Percentiles rank a stretch among this genome's conserved stretches.
These are phyloP conservation scores for Vitis labrusca DNA, from an alignment of 164 flowering plant genomes.

Conservation along the genomic window DNA sequence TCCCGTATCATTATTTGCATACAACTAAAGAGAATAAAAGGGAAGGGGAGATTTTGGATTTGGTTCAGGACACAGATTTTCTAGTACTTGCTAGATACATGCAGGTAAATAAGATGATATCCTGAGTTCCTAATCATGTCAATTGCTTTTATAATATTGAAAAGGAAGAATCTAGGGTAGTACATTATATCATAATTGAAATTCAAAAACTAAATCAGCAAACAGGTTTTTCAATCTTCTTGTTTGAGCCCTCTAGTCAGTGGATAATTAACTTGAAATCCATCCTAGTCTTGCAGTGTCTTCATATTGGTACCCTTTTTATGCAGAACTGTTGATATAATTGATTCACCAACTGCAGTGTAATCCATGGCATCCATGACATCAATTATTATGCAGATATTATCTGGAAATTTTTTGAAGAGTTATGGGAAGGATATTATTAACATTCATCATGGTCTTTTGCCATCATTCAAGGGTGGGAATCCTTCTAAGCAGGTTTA, in stretches of 20 bases:
- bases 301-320: too few species aligned
- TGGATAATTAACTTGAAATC: too few species aligned
- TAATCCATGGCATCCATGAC: neutral
- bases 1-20: conserved; percentile 73
- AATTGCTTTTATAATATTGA: too few species aligned
- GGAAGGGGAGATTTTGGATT: conserved; percentile 74
- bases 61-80: conserved; percentile 83
- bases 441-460: conserved; percentile 93
- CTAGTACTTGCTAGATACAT: conserved; percentile 96
- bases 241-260: too few species aligned
- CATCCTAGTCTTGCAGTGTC: too few species aligned
- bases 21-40: conserved; percentile 55
- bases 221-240: too few species aligned
- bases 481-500: conserved; percentile 83
- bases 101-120: conserved; percentile 63
- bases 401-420: conserved; percentile 69
- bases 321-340: too few species aligned
- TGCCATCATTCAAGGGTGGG: conserved; percentile 97
- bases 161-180: too few species aligned
- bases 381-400: conserved; percentile 44
- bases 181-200: too few species aligned
- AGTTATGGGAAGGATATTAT: conserved; percentile 81
- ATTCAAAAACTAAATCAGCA: too few species aligned
- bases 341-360: neutral
- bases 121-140: too few species aligned